A percentile compares a stretch with the other conserved stretches of the same genome.
These are phyloP conservation scores for Gossypium arboreum DNA, from an alignment of 345 rosid genomes.

Conservation along the genomic window DNA sequence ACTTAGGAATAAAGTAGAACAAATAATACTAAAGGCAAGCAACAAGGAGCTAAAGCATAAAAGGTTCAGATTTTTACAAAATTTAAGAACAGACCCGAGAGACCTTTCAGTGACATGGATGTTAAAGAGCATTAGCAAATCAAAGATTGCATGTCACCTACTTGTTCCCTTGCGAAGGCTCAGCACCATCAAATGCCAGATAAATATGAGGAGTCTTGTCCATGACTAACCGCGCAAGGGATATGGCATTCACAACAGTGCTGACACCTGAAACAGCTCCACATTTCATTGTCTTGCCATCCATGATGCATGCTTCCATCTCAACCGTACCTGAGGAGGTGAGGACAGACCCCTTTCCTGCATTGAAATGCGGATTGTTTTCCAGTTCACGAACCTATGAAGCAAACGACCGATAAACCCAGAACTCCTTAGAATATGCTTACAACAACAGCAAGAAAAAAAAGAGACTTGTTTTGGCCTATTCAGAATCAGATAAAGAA, in stretches of 20 bases:
- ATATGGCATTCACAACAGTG: conserved; percentile 76
- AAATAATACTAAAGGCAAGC: not conserved
- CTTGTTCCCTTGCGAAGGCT: conserved; percentile 91
- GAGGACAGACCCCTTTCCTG: conserved; percentile 88
- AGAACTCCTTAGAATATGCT: not conserved
- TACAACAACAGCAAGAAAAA: not conserved
- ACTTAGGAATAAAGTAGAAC: not conserved
- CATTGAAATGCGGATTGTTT: conserved; percentile 75
- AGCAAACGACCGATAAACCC: not conserved
- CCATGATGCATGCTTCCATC: conserved; percentile 98
- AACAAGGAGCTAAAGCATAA: not conserved
- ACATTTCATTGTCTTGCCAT: conserved; percentile 74
- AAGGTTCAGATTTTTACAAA: not conserved
- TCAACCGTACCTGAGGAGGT: conserved; percentile 73
- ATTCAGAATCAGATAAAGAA: not conserved
- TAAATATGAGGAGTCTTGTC: conserved; percentile 88
- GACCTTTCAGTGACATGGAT: not conserved
- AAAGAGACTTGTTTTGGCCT: not conserved
- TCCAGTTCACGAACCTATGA: conserved; percentile 77
- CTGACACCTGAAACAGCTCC: conserved; percentile 92
- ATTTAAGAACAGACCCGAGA: not conserved
- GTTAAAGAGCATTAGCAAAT: not conserved
- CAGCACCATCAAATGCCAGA: conserved; percentile 83
- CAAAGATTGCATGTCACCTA: conserved; percentile 28
- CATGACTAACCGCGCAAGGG: conserved; percentile 83